Base-by-base conservation (phyloP, 116 monocot species). In the Phalaenopsis hybrid region DNA sequence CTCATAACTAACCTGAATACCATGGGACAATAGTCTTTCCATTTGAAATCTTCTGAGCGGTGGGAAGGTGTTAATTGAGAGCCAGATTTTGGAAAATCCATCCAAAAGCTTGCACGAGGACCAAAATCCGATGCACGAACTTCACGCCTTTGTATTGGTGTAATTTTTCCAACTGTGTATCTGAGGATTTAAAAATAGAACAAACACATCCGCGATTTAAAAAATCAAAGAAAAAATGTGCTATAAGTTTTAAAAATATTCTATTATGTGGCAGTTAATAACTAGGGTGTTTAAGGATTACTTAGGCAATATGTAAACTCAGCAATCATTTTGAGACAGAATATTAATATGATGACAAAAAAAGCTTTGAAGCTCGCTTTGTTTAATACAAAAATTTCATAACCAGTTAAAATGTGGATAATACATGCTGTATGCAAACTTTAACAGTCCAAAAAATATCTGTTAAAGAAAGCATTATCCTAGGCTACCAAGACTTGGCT, bases 21-120 rank as follows among this genome's bases (percentile, higher is more conserved):
- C 94, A 92, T 91, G 12, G 96, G 96, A 82, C 96, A 96, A 67
- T 96, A 96, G 82, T 96, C 96, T 78, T 96, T 96, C 96, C 94
- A 96, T 77, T 96, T 96, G 82, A 96, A 96, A 88, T 96, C 94
- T 83, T 92, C 94, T 20, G 96, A 85, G 23, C 45, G 85, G 74
- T 96, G 96, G 1, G 96, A 72, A 79, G 96, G 96, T 78, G 96
- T 92, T n/a, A 91, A 74, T 72, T 92, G 92, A 41, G 96, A 96
- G 44, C 96, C 96, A 57, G 72, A 84, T 86, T 88, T 91, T 0
- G 96, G 96, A 75, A 96, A 96, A 81, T 86, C 87, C 96, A 96
- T 96, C 94, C 94, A 94, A 86, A 96, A 96, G 82, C 91, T 91
- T 79, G 94, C 96, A 79, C 85, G 81, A 44, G 83, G 92, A 81